A percentile compares a stretch with the other conserved stretches of the same genome.
These are phyloP conservation scores for Stylosanthes scabra DNA, from an alignment of 331 rosid species.

Conservation along the genomic window DNA sequence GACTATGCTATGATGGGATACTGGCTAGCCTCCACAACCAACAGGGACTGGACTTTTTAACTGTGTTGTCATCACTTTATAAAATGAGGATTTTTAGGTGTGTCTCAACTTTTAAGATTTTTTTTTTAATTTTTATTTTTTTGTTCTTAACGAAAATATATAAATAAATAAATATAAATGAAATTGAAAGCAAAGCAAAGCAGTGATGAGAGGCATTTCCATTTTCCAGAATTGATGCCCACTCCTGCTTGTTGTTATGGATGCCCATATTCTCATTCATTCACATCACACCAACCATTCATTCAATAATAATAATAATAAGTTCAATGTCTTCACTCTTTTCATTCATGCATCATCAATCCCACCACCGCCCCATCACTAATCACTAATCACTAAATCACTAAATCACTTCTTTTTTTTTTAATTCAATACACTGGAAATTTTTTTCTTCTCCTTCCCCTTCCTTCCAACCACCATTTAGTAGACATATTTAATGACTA, in stretches of 20 bases:
- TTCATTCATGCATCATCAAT: neutral
- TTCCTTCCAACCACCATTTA: neutral
- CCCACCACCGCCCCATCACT: conserved; percentile 20
- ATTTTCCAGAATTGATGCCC: conserved; percentile 24
- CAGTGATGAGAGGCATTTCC: conserved; percentile 3
- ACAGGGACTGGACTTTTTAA: conserved; percentile 17
- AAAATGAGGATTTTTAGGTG: conserved; percentile 34
- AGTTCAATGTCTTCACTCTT: no score
- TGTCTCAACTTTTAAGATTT: conserved; percentile 52
- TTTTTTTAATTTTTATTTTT: neutral
- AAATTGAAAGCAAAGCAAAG: conserved; percentile 35
- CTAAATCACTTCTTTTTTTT: neutral
- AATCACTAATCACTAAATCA: no score
- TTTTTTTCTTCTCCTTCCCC: neutral
- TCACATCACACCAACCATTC: neutral
- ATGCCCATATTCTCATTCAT: conserved; percentile 6
- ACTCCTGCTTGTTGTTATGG: neutral
- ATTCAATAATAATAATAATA: neutral
- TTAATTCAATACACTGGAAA: neutral
- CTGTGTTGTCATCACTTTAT: conserved; percentile 38
- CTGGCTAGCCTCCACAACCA: conserved; percentile 11
- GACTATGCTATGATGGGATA: conserved; percentile 7
- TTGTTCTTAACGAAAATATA: no score
- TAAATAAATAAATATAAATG: neutral
- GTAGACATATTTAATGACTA: no score